Percentiles rank a stretch among this genome's conserved stretches.
phyloP scores from a whole-genome alignment of 108 stramenopile genomes.

The Conticribra guillardii region DNA sequence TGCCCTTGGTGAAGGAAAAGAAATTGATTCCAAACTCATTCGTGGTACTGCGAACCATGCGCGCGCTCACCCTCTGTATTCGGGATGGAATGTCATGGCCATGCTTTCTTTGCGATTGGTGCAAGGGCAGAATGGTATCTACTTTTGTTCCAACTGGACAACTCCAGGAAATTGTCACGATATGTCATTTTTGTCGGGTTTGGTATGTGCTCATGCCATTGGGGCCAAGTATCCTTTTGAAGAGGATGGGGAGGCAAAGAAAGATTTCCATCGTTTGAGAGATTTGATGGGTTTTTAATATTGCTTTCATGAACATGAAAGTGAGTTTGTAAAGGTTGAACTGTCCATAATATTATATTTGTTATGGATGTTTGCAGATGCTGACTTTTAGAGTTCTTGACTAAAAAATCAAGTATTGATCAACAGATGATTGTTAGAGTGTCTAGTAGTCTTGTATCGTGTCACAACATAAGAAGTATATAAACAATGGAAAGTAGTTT shows the following conservation, averaged over 20 bases:
- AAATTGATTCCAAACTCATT: constrained; percentile 48
- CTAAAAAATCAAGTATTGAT: too few species aligned
- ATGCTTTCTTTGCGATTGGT: constrained; percentile 55
- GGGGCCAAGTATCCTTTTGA: constrained; percentile 62
- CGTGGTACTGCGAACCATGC: constrained; percentile 61
- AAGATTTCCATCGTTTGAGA: constrained; percentile 56
- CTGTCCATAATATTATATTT: too few species aligned
- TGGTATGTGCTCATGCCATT: constrained; percentile 60
- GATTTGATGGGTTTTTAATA: constrained; percentile 67
- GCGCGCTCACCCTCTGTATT: constrained; percentile 62
- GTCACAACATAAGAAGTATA: too few species aligned
- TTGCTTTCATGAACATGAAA: too few species aligned
- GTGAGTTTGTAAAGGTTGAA: too few species aligned
- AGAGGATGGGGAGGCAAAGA: constrained; percentile 51
- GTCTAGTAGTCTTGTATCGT: too few species aligned
- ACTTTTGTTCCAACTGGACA: constrained; percentile 69
- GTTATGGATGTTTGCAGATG: too few species aligned
- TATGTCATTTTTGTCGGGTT: constrained; percentile 59
- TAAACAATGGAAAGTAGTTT: too few species aligned
- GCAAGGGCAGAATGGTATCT: constrained; percentile 57
- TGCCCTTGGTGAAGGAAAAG: constrained; percentile 58
- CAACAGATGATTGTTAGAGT: too few species aligned
- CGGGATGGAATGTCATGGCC: constrained; percentile 67
- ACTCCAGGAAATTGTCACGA: constrained; percentile 68
- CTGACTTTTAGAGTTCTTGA: too few species aligned